Evolutionary conservation across 768 basidiomycete genomes (phyloP).

Genomic region (Termitomyces sp.): DNA sequence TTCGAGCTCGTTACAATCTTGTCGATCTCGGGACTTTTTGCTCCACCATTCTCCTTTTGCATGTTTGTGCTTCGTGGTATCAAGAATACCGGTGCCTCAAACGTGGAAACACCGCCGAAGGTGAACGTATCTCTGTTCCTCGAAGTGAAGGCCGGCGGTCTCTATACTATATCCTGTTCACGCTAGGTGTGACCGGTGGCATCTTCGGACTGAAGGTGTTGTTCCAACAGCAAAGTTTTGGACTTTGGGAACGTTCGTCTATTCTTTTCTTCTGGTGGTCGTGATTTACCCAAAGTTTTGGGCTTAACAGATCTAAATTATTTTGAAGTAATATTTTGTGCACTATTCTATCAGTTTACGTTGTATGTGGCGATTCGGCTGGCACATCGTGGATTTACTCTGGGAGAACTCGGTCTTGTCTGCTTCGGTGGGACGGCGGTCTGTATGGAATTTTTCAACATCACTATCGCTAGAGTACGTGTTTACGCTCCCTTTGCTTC

Average conservation of each 20-base stretch:
- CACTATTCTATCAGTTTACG: conserved; percentile 87
- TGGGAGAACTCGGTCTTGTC: conserved; percentile 90
- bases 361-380: conserved; percentile 87
- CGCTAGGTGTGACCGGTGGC: conserved; percentile 46
- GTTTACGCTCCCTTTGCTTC: not conserved
- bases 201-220: conserved; percentile 48
- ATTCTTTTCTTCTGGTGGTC: not conserved
- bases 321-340: conserved; percentile 68
- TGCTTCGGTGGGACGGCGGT: conserved; percentile 86
- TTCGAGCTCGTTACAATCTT: conserved; percentile 70
- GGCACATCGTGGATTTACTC: conserved; percentile 91
- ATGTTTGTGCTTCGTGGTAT: conserved; percentile 76
- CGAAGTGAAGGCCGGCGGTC: conserved; percentile 64
- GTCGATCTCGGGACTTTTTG: conserved; percentile 80
- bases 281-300: not conserved
- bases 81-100: conserved; percentile 54
- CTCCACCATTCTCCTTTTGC: conserved; percentile 73
- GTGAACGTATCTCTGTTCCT: conserved; percentile 74
- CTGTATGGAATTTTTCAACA: conserved; percentile 80
- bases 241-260: conserved; percentile 69
- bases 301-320: conserved; percentile 61
- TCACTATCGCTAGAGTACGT: conserved; percentile 80
- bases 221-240: conserved; percentile 37
- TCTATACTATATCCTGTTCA: conserved; percentile 65
- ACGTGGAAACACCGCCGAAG: conserved; percentile 43